phyloP scores from a whole-genome alignment of 345 rosid genomes.

The Murraya koenigii region DNA sequence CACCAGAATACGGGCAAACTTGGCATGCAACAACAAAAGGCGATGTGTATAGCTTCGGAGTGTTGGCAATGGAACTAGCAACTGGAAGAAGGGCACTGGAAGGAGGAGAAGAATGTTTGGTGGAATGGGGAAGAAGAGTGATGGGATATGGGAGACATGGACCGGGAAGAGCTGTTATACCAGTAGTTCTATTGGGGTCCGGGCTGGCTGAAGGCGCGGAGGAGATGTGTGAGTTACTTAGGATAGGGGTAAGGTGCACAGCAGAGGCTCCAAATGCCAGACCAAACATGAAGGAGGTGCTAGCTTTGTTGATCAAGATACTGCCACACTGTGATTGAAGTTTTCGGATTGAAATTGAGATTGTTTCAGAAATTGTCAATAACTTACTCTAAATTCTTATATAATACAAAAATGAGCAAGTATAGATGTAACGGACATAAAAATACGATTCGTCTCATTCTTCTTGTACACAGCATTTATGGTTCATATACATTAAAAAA shows the following conservation, averaged over 20 bases:
- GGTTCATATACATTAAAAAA: slow-evolving; percentile 1
- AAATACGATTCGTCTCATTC: slow-evolving; percentile 10
- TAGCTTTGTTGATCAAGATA: slow-evolving; percentile 53
- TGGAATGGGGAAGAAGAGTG: slow-evolving; percentile 80
- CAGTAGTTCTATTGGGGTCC: slow-evolving; percentile 54
- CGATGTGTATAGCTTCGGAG: slow-evolving; percentile 92
- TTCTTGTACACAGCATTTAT: slow-evolving; percentile 18
- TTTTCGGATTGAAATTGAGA: neutral
- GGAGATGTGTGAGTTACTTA: slow-evolving; percentile 61
- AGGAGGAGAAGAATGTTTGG: slow-evolving; percentile 89
- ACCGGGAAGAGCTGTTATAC: slow-evolving; percentile 30
- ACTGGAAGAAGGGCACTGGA: slow-evolving; percentile 85
- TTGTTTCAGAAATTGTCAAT: slow-evolving; percentile 21
- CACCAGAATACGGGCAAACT: slow-evolving; percentile 94
- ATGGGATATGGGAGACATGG: slow-evolving; percentile 38
- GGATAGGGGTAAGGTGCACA: slow-evolving; percentile 65
- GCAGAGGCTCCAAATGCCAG: slow-evolving; percentile 77
- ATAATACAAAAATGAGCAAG: neutral
- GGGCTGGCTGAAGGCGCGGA: slow-evolving; percentile 64
- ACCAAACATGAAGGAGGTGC: slow-evolving; percentile 91
- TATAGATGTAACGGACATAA: neutral
- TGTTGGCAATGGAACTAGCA: slow-evolving; percentile 81
- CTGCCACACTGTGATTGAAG: slow-evolving; percentile 20
- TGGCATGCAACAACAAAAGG: slow-evolving; percentile 94
- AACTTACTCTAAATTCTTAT: slow-evolving; percentile 9